A percentile compares a stretch with the other conserved stretches of the same genome.
These are phyloP conservation scores for Penicillium digitatum DNA, from an alignment of 2,329 filamentous ascomycete species.

Conservation along the genomic window DNA sequence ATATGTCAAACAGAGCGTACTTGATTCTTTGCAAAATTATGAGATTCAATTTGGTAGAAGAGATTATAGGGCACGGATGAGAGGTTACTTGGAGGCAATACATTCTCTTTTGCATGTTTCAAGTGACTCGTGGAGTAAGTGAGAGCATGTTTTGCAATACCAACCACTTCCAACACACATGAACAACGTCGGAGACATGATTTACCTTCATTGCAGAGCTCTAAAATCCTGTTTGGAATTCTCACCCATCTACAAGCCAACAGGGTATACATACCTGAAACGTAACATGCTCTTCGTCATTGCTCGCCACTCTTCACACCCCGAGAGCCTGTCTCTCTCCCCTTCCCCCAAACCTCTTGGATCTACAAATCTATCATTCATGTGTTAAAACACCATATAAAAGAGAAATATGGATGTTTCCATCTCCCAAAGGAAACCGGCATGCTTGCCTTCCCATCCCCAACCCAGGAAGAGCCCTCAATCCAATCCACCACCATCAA, in stretches of 20 bases:
- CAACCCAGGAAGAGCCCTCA: no score
- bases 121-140: no score
- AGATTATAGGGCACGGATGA: no score
- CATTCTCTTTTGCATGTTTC: no score
- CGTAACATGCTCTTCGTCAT: background rate
- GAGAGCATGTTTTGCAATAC: no score
- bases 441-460: no score
- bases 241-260: background rate
- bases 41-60: background rate
- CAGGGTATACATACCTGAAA: background rate
- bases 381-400: background rate
- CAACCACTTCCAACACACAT: background rate
- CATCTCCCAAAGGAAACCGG: no score
- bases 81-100: background rate
- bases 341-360: background rate
- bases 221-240: background rate
- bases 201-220: background rate
- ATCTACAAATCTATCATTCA: background rate
- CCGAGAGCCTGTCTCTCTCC: background rate
- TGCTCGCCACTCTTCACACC: background rate
- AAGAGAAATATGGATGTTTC: no score
- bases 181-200: background rate
- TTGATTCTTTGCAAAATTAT: background rate
- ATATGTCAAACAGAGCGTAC: background rate
- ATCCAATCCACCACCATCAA: constrained; percentile 42